Evolutionary conservation across 2,329 filamentous ascomycete genomes (phyloP).

Genomic region (Lasiodiplodia citricola): DNA sequence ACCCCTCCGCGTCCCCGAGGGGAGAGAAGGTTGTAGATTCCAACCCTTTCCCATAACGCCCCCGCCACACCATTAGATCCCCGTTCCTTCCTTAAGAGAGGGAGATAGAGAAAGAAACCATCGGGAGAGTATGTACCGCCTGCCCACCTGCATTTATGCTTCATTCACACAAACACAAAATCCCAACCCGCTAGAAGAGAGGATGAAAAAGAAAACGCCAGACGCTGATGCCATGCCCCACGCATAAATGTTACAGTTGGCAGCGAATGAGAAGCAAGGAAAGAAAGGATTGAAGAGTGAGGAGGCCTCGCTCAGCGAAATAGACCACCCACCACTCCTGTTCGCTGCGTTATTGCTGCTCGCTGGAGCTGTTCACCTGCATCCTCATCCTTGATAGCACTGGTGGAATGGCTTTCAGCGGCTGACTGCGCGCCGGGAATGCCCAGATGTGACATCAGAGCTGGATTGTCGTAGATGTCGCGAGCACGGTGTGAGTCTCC

Average conservation of each 20-base stretch:
- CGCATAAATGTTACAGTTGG: background rate
- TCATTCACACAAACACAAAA: background rate
- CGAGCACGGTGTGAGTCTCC: background rate
- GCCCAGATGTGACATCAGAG: constrained; percentile 15
- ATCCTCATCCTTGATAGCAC: constrained; percentile 23
- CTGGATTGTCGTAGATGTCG: constrained; percentile 17
- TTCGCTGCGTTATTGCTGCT: constrained; percentile 16
- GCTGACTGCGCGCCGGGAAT: background rate
- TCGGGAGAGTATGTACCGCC: background rate
- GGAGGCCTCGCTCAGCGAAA: constrained; percentile 8
- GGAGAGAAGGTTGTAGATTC: no score
- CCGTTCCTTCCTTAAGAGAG: no score
- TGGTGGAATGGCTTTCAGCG: background rate
- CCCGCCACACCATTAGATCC: no score
- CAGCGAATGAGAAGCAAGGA: background rate
- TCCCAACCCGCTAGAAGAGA: background rate
- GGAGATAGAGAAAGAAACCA: no score
- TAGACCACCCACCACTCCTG: constrained; percentile 16
- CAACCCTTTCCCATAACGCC: no score
- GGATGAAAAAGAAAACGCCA: constrained; percentile 3
- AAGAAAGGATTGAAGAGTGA: background rate
- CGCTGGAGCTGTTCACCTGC: constrained; percentile 23
- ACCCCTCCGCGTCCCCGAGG: no score
- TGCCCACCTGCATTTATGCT: background rate
- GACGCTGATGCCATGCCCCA: constrained; percentile 11